These are phyloP conservation scores for Ustilago curta DNA, from an alignment of 1,284 basidiomycete species.

Conservation along the genomic window DNA sequence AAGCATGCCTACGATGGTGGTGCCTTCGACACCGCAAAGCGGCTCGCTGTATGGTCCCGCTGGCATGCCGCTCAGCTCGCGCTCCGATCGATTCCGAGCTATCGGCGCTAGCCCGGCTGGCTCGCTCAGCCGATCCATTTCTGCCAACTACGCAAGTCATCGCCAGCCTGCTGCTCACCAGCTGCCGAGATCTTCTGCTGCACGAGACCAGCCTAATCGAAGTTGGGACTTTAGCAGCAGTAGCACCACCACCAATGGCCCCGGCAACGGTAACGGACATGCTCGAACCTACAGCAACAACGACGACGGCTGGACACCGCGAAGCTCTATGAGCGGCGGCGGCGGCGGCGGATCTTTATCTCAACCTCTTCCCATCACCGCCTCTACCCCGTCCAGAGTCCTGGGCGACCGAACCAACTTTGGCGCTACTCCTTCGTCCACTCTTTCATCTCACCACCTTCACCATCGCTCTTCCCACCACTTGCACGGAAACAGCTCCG, in stretches of 20 bases:
- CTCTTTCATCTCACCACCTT: conserved; percentile 1
- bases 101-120: conserved; percentile 34
- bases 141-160: conserved; percentile 28
- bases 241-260: neutral
- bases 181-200: conserved; percentile 14
- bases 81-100: conserved; percentile 41
- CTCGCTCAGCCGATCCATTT: conserved; percentile 33
- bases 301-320: conserved; percentile 24
- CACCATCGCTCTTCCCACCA: conserved; percentile 4
- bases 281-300: conserved; percentile 18
- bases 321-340: neutral
- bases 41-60: conserved; percentile 10
- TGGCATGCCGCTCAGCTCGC: conserved; percentile 31
- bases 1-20: conserved; percentile 25
- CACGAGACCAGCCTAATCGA: conserved; percentile 7
- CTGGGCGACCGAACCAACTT: conserved; percentile 37
- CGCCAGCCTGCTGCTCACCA: conserved; percentile 14
- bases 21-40: conserved; percentile 30
- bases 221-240: conserved; percentile 19
- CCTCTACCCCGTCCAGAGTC: conserved; percentile 38
- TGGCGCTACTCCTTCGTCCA: conserved; percentile 9
- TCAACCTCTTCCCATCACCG: conserved; percentile 27
- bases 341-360: conserved; percentile 13
- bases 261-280: conserved; percentile 5
- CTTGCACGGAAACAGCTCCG: conserved; percentile 8